phyloP scores from a whole-genome alignment of 129 eudicot species.

The Logfia minima region DNA sequence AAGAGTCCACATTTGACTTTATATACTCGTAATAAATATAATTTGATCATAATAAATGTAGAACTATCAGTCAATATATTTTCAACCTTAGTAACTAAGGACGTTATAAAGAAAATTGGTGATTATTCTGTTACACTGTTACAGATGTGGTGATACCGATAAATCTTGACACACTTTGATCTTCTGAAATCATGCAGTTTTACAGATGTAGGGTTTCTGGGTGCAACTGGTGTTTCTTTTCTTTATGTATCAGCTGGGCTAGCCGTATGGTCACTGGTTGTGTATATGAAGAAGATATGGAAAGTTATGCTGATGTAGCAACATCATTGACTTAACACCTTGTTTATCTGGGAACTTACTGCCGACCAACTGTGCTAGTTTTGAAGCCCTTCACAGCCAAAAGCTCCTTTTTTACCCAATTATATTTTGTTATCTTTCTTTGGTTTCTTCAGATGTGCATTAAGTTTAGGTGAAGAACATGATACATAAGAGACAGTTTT shows the following conservation, averaged over 20 bases:
- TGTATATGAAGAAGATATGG: conserved; percentile 94
- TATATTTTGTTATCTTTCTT: neutral
- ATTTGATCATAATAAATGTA: neutral
- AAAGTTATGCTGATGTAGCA: conserved; percentile 70
- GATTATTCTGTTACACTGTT: neutral
- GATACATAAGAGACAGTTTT: conserved; percentile 4
- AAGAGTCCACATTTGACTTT: neutral
- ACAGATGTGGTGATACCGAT: neutral
- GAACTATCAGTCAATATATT: neutral
- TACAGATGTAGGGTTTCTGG: conserved; percentile 54
- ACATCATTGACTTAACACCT: conserved; percentile 6
- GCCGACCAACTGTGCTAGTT: conserved; percentile 22
- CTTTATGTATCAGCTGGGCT: conserved; percentile 80
- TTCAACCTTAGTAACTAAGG: neutral
- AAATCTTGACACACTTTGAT: neutral
- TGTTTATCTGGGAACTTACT: conserved; percentile 14
- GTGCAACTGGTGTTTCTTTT: conserved; percentile 60
- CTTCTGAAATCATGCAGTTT: conserved; percentile 48
- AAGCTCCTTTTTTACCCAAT: conserved; percentile 4
- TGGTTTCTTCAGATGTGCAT: conserved; percentile 1
- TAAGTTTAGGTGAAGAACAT: neutral
- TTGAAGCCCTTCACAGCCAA: conserved; percentile 9
- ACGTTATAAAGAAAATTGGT: neutral
- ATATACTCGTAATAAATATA: neutral
- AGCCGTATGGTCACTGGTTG: conserved; percentile 87